A percentile compares a stretch with the other conserved stretches of the same genome.
Evolutionary conservation across 495 filamentous ascomycete species (phyloP).

Genomic region (Symbiotaphrina buchneri): DNA sequence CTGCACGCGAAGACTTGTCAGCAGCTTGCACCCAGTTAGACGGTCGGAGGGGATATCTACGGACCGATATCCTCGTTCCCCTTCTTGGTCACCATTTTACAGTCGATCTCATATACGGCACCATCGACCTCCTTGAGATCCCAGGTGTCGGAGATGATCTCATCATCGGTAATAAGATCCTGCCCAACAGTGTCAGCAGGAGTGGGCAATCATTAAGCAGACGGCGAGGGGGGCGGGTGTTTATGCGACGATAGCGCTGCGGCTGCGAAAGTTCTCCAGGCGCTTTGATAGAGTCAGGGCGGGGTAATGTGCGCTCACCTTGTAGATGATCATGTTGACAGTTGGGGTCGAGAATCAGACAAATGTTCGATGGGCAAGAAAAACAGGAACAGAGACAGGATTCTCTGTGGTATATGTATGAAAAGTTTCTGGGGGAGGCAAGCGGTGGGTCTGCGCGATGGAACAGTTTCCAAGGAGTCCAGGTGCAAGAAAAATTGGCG

Average conservation of each 20-base stretch:
- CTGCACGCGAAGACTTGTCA: too few species aligned
- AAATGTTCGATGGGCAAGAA: too few species aligned
- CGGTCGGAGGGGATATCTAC: slow-evolving; percentile 13
- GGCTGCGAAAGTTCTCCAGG: background rate
- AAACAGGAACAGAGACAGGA: too few species aligned
- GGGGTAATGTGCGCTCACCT: slow-evolving; percentile 26
- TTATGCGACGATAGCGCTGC: slow-evolving; percentile 8
- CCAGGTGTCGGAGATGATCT: slow-evolving; percentile 91
- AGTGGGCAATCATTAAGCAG: background rate
- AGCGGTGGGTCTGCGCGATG: too few species aligned
- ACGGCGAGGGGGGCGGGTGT: slow-evolving; percentile 1
- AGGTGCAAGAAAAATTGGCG: too few species aligned
- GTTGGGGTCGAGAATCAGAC: too few species aligned
- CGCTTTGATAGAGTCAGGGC: background rate
- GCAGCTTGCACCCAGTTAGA: too few species aligned
- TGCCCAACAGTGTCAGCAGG: slow-evolving; percentile 13
- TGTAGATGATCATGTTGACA: slow-evolving; percentile 87
- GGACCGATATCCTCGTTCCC: slow-evolving; percentile 46
- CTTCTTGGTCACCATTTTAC: slow-evolving; percentile 59
- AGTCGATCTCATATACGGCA: slow-evolving; percentile 70
- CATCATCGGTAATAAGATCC: slow-evolving; percentile 80
- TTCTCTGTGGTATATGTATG: too few species aligned
- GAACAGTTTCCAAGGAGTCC: too few species aligned
- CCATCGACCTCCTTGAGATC: slow-evolving; percentile 51
- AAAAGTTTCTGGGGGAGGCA: too few species aligned